Conservation (phyloP, 164 flowering plant species). For the Tetrastigma voinierianum region DNA sequence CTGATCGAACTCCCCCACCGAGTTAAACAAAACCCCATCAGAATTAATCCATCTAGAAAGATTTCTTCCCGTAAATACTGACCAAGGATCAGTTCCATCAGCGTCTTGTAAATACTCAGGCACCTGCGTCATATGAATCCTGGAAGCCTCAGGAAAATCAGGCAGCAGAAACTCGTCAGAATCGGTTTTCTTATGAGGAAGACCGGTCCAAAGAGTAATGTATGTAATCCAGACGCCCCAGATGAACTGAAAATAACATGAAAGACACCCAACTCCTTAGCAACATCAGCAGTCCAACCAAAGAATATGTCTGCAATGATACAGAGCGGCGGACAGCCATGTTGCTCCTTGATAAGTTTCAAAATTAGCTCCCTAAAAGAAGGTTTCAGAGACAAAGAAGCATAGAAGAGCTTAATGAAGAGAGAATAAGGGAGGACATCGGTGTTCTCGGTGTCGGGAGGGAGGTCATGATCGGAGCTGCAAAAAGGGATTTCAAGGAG, state of each 20-base stretch:
- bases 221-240: constrained; percentile 39
- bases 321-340: constrained; percentile 19
- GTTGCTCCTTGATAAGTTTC: neutral
- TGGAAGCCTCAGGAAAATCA: constrained; percentile 34
- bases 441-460: too few species aligned
- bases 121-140: constrained; percentile 38
- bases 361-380: constrained; percentile 24
- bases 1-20: constrained; percentile 48
- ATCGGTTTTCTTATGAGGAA: constrained; percentile 23
- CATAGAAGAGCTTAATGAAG: constrained; percentile 26
- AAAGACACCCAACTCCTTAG: too few species aligned
- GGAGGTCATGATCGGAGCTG: too few species aligned
- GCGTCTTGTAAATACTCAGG: constrained; percentile 19
- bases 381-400: constrained; percentile 30
- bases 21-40: too few species aligned
- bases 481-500: constrained; percentile 33
- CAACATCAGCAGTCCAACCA: constrained; percentile 42
- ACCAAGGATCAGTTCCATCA: constrained; percentile 33
- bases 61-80: constrained; percentile 20
- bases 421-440: too few species aligned
- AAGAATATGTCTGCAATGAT: constrained; percentile 36
- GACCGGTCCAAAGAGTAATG: constrained; percentile 34
- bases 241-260: constrained; percentile 19
- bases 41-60: constrained; percentile 24
- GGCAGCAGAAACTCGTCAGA: too few species aligned